Base-by-base conservation (phyloP, 768 basidiomycete genomes). In the Leccinum truebloodii region DNA sequence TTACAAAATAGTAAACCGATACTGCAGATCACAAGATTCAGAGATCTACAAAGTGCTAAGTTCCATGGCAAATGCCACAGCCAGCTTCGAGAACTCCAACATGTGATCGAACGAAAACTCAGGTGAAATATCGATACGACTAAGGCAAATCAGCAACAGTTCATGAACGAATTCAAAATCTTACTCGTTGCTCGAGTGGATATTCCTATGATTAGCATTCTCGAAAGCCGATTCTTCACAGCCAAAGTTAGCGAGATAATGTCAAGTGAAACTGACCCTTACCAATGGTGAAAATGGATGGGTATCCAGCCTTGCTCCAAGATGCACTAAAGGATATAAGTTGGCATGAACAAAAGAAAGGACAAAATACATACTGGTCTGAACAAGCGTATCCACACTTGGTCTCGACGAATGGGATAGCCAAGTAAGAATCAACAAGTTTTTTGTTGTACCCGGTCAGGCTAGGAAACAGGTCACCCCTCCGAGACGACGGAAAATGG, bases 361-460 rank as follows among this genome's bases (percentile, higher is more conserved):
- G 65, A 66, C 54, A 41, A 67, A 77, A 73, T 61, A 62, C 80
- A 71, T 77, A 93, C 90, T 95, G 94, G 75, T 96, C 94, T 66
- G 90, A 92, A 80, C 94, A 97, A 55, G 93, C 94, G 70, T 97
- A 96, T 37, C 91, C 93, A 77, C 95, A 96, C 79, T 89, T 81
- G 59, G 95, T 97, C 80, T 92, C 86, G 28, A 63, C 72, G 67
- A 84, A 92, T 28, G 94, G 94, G 64, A 96, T 94, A 69, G 86
- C 82, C 57, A 95, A 83, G 72, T 97, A 97, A 59, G 77, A 67
- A 34, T 89, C 83, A 14, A 96, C 59, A 30, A 95, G 80, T 58
- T 82, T 74, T 78, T 86, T 90, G 75, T 95, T 90, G 76, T 91
- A 88, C 50, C 84, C 76, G 3, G 94, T 94, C 65, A 98, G 77